Evolutionary conservation across 371 early-diverging fungal genomes (phyloP), one percentile per base, ranked within the genome.

Genomic region (Mortierella sp.): DNA sequence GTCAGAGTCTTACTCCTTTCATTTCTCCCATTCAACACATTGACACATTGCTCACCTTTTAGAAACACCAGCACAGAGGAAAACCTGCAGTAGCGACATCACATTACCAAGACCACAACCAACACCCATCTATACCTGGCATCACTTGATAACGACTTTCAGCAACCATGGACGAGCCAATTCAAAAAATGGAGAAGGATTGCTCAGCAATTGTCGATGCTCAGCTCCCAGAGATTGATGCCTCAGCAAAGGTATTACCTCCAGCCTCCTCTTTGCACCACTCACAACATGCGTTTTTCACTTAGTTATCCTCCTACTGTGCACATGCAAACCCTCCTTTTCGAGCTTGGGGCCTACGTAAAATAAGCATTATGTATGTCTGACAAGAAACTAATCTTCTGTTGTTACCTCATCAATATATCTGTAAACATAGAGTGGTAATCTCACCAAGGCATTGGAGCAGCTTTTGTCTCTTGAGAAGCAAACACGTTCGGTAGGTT

Each of bases 161-260:
- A 41, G 24, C 40, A 64, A 48, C 68, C 72, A 80, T 84, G 72
- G 92, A 92, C 76, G 92, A 90, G 78, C 89, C 85, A 66, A 75
- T 88, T 85, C 92, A 89, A 76, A 97, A 97, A 89, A 95, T 96
- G 95, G 96, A 96, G 77, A 93, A 93, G 90, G 97, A 97, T 88
- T 96, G 91, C 86, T 90, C 94, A 84, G 92, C 91, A 61, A 89
- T 92, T 67, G 93, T 93, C 60, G 95, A 96, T 82, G 89, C 78
- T 21, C 89, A 91, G 70, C 84, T 97, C 19, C 95, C 95, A 41
- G 93, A 94, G 74, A 92, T 95, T 32, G 95, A 94, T 55, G 84
- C 85, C 24, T 86, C 93, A 38, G 91, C 92, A 60, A 85, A 92
- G 87, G 94, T 94, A 81, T 11, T 41, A 33, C 3, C 16, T 19